A percentile compares a stretch with the other conserved stretches of the same genome.
Conservation (phyloP, 192 early-diverging fungal species). For the Dissophora ornata region DNA sequence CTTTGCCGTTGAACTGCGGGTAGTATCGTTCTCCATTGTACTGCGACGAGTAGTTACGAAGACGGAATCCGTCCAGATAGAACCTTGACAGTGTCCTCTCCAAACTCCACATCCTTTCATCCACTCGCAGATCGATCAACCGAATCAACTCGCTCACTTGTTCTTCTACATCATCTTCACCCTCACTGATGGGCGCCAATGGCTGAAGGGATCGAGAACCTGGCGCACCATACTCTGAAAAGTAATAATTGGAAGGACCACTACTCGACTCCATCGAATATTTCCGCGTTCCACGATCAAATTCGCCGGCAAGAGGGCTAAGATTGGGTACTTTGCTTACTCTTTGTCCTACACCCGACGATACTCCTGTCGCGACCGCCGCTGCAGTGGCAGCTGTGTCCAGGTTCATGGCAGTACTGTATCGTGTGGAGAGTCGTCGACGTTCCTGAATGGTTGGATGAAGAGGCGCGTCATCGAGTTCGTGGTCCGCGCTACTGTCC, state of each 20-base stretch:
- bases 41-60: constrained; percentile 37
- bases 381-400: constrained; percentile 4
- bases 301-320: neutral
- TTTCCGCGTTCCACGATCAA: neutral
- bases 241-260: constrained; percentile 27
- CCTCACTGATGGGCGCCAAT: constrained; percentile 22
- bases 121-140: constrained; percentile 43
- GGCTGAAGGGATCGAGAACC: constrained; percentile 24
- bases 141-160: constrained; percentile 48
- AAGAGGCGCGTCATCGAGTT: constrained; percentile 24
- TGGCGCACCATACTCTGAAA: constrained; percentile 39
- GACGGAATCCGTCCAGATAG: constrained; percentile 47
- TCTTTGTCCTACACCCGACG: neutral
- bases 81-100: constrained; percentile 41
- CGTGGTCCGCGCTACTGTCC: constrained; percentile 25
- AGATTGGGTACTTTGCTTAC: neutral
- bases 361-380: neutral
- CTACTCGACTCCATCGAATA: constrained; percentile 22
- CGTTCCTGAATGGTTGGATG: constrained; percentile 9
- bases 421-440: constrained; percentile 8
- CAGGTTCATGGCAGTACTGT: constrained; percentile 21
- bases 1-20: too few relatives aligned
- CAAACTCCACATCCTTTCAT: constrained; percentile 52
- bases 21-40: neutral
- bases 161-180: constrained; percentile 17